Percentiles rank a stretch among this genome's conserved stretches.
Conservation (phyloP, 225 moss, liverwort and hornwort species). For the Climacium dendroides region DNA sequence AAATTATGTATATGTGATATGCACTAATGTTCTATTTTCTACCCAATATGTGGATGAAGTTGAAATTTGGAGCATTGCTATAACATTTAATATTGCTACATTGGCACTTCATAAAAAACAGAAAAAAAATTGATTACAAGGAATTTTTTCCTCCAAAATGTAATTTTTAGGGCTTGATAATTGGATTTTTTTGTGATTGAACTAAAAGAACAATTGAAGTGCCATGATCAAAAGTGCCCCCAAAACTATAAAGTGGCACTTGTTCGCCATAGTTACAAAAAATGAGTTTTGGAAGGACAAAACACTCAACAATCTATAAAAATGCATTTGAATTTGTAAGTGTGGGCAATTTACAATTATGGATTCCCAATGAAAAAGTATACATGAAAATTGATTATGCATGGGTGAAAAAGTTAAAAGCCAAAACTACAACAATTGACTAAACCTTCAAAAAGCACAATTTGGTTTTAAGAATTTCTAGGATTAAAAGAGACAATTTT, state of each 20-base stretch:
- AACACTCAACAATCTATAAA: neutral
- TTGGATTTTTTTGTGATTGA: neutral
- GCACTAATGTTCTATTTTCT: no score
- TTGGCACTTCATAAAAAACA: no score
- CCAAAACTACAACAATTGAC: fast-evolving
- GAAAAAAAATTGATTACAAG: no score
- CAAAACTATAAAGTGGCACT: neutral
- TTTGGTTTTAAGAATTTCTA: neutral
- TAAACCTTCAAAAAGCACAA: neutral
- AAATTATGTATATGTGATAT: no score
- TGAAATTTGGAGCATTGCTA: no score
- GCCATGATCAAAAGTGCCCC: no score
- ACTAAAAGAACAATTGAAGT: neutral
- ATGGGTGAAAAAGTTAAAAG: fast-evolving
- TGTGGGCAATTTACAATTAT: neutral
- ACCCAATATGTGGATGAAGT: no score
- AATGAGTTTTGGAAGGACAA: neutral
- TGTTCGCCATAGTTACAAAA: neutral
- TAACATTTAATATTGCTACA: no score
- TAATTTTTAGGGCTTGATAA: neutral
- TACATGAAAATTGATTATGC: no score
- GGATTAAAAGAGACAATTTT: neutral
- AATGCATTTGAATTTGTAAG: neutral
- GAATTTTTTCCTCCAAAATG: fast-evolving
- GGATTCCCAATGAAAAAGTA: neutral